Conservation (phyloP, 1,284 basidiomycete genomes). For the Ceratobasidium sp. region DNA sequence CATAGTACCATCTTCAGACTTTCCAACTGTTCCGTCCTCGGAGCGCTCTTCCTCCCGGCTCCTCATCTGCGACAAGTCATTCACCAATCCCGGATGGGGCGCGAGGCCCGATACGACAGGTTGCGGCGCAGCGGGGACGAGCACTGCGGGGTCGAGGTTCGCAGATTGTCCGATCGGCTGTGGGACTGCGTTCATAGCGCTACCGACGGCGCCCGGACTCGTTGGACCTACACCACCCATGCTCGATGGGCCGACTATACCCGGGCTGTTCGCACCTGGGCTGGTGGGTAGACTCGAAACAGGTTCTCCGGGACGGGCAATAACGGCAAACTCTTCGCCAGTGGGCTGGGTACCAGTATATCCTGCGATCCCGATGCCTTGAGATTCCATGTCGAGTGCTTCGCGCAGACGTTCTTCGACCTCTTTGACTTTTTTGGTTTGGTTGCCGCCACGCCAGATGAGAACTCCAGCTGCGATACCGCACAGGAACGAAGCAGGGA, state of each 20-base stretch:
- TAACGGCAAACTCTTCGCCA: slow-evolving; percentile 31
- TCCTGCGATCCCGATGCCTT: slow-evolving; percentile 17
- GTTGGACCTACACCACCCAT: not conserved
- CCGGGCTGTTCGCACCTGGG: not conserved
- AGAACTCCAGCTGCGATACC: slow-evolving; percentile 80
- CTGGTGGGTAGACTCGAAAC: not conserved
- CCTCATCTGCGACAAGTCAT: not conserved
- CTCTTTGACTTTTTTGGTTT: slow-evolving; percentile 77
- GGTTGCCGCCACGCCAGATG: slow-evolving; percentile 78
- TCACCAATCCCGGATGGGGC: slow-evolving; percentile 24
- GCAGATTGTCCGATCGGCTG: slow-evolving; percentile 22
- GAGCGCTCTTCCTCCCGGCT: not conserved
- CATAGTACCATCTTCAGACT: not conserved
- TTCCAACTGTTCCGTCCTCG: not conserved
- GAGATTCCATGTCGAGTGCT: slow-evolving; percentile 62
- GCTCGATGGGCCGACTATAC: not conserved
- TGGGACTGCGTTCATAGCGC: not conserved
- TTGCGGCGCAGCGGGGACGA: slow-evolving; percentile 32
- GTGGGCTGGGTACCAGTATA: slow-evolving; percentile 31
- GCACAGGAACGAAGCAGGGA: slow-evolving; percentile 78
- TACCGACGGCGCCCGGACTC: not conserved
- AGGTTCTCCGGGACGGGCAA: not conserved
- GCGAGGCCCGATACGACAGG: slow-evolving; percentile 19
- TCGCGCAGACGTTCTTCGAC: slow-evolving; percentile 73
- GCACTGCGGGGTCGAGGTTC: slow-evolving; percentile 27